Evolutionary conservation across 495 filamentous ascomycete species (phyloP).

Genomic region (Penicillium herquei): DNA sequence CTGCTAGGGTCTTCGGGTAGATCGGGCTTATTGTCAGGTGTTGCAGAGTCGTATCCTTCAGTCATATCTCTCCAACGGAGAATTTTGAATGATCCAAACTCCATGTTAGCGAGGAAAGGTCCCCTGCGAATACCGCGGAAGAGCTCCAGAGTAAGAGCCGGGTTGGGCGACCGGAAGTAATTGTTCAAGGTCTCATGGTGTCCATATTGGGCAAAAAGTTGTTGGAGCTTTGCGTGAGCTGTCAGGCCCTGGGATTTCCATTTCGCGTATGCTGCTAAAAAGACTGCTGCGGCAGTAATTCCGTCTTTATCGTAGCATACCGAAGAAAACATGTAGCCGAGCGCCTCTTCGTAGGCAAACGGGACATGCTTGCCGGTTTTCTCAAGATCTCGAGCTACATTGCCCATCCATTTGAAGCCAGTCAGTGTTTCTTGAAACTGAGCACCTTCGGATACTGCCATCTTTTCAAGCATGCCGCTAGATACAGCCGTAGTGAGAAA

Average conservation of each 20-base stretch:
- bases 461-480: conserved; percentile 60
- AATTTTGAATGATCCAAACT: conserved; percentile 52
- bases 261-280: conserved; percentile 54
- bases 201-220: conserved; percentile 60
- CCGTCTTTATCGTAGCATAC: conserved; percentile 72
- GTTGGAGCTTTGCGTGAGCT: conserved; percentile 57
- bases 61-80: conserved; percentile 69
- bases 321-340: conserved; percentile 70
- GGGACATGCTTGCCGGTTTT: conserved; percentile 48
- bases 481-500: conserved; percentile 67
- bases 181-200: conserved; percentile 67
- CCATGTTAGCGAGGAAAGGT: conserved; percentile 38
- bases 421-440: conserved; percentile 65
- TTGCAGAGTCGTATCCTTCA: conserved; percentile 59
- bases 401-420: conserved; percentile 74
- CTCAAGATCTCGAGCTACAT: conserved; percentile 43
- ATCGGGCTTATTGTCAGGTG: conserved; percentile 50
- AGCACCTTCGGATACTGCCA: conserved; percentile 57
- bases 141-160: conserved; percentile 48
- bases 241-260: conserved; percentile 56
- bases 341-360: conserved; percentile 71
- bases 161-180: conserved; percentile 62
- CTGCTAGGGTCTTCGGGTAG: conserved; percentile 58
- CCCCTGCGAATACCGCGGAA: conserved; percentile 56
- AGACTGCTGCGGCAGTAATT: conserved; percentile 63